Evolutionary conservation across 345 rosid genomes (phyloP).

Genomic region (Nephelium lappaceum): DNA sequence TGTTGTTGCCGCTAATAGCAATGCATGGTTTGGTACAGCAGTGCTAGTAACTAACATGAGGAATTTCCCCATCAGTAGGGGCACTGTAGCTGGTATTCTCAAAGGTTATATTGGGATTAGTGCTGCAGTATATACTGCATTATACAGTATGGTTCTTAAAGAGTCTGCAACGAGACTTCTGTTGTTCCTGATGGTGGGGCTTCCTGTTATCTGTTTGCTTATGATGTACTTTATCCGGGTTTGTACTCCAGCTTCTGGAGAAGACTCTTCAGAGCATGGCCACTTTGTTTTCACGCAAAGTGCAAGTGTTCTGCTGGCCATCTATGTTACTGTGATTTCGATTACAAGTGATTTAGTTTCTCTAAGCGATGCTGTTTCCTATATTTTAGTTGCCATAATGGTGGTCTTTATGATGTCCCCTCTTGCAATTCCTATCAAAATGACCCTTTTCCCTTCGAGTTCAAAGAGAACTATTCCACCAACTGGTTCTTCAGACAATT

Average conservation of each 20-base stretch:
- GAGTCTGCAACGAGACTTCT: conserved; percentile 65
- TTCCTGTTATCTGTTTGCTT: conserved; percentile 69
- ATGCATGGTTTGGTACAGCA: conserved; percentile 87
- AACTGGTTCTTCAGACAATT: conserved; percentile 58
- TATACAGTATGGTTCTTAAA: conserved; percentile 62
- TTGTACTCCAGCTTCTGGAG: conserved; percentile 84
- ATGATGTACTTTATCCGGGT: conserved; percentile 78
- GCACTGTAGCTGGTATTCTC: conserved; percentile 82
- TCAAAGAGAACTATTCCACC: conserved; percentile 43
- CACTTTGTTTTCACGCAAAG: conserved; percentile 76
- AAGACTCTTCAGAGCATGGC: conserved; percentile 76
- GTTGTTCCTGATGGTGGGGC: conserved; percentile 66
- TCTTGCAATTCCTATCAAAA: conserved; percentile 87
- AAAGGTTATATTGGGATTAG: conserved; percentile 86
- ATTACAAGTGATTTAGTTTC: conserved; percentile 46
- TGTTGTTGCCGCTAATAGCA: conserved; percentile 70
- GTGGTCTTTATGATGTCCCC: conserved; percentile 67
- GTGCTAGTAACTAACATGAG: conserved; percentile 93
- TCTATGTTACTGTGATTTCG: conserved; percentile 63
- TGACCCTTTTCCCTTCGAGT: conserved; percentile 78
- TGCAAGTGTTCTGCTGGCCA: conserved; percentile 65
- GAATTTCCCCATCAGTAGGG: conserved; percentile 84
- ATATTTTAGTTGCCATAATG: conserved; percentile 59
- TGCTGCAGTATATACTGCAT: conserved; percentile 75
- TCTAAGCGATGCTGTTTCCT: conserved; percentile 45